phyloP scores from a whole-genome alignment of 2,329 filamentous ascomycete genomes.

The Phyllosticta ampelicida region DNA sequence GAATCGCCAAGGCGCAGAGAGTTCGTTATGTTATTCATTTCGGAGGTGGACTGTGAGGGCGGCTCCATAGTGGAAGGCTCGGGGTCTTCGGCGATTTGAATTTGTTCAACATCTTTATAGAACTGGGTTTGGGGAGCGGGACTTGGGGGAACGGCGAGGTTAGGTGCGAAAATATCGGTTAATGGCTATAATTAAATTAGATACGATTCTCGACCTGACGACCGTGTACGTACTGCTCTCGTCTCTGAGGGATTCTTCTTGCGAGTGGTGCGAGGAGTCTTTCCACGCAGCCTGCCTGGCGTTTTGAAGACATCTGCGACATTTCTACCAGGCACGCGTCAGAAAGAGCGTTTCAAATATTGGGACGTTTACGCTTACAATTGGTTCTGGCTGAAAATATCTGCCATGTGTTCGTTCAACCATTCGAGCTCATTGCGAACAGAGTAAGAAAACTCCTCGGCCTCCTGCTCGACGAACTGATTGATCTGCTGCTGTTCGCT shows the following conservation, averaged over 20 bases:
- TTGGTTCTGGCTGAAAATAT: constrained; percentile 79
- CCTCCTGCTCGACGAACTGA: constrained; percentile 66
- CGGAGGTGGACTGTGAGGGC: constrained; percentile 7
- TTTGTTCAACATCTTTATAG: constrained; percentile 45
- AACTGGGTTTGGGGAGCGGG: constrained; percentile 42
- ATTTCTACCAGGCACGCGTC: constrained; percentile 48
- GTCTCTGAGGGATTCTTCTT: constrained; percentile 49
- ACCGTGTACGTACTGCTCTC: constrained; percentile 53
- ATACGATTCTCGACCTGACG: constrained; percentile 37
- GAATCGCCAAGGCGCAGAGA: constrained; percentile 40
- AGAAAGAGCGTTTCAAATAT: constrained; percentile 6
- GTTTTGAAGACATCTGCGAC: constrained; percentile 95
- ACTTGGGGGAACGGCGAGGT: constrained; percentile 36
- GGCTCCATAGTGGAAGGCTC: constrained; percentile 21
- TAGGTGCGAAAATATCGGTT: constrained; percentile 38
- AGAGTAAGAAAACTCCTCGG: constrained; percentile 87
- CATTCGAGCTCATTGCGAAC: constrained; percentile 92
- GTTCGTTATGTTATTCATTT: constrained; percentile 4
- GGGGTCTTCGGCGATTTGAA: constrained; percentile 49
- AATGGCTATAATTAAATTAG: constrained; percentile 31
- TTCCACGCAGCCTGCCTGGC: constrained; percentile 70
- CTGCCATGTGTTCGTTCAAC: constrained; percentile 97
- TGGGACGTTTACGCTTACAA: constrained; percentile 51
- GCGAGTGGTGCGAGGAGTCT: constrained; percentile 62
- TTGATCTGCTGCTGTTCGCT: constrained; percentile 72